Evolutionary conservation across 495 filamentous ascomycete species (phyloP), one percentile per base, ranked within the genome.

Genomic region (Friedmanniomyces simplex): DNA sequence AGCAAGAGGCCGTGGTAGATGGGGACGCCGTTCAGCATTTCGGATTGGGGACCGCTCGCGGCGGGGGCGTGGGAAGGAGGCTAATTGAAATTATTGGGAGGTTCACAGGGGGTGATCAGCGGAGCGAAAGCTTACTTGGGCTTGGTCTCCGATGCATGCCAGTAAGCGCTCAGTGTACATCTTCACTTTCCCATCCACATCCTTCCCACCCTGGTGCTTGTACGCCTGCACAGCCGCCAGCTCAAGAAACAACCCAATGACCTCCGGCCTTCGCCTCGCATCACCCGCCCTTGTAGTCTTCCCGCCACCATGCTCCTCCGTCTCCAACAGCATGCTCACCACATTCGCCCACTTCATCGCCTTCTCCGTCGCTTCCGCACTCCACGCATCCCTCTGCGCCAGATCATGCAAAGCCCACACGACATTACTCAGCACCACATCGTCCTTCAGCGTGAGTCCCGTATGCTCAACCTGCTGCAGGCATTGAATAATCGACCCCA

Each of bases 191-290:
- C 64, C 68, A 52, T 71, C 70, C 37, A 30, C 55, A 50, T 75
- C 72, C 37, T 63, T 52, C 0, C 64, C 69, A 16, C 56, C 65
- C 14, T 53, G 37, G 41, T 66, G 58, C 52, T 55, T 67, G 41
- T 57, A 60, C 18, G 66, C 71, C 18, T 58, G 36, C 41, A 66
- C 59, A 11, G 72, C 72, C 0, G 66, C 62, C 41, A 75, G 47
- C 52, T 71, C 70, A 6, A 73, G 53, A n/a, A 67, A 63, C 12
- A 68, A 26, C 0, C 64, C 69, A 34, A 75, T 57, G 11, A 71
- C 67, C 14, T 64, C 57, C 3, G 70, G 65, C 51, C 57, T 52
- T 16, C 45, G 50, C 39, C 70, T 55, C n/a, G 64, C 60, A 53
- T 75, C 67, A n/a, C 32, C 51, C 2, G 22, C 18, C 42, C 55